Evolutionary conservation across 2,329 filamentous ascomycete species (phyloP), one percentile per base, ranked within the genome.

Genomic region (Mollisia scopiformis): DNA sequence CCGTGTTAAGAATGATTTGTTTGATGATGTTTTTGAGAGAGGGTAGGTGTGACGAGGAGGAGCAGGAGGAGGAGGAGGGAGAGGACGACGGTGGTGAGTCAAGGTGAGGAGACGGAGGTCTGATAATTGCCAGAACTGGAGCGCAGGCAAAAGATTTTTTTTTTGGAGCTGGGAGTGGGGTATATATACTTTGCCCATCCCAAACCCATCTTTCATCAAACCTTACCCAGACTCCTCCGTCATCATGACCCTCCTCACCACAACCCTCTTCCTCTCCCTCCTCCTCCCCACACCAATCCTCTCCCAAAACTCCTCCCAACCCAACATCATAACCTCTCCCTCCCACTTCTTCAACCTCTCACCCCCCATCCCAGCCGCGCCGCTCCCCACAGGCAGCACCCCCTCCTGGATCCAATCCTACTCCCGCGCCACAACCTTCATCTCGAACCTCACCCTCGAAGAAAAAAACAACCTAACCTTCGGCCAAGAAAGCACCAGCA

Each of bases 381-480:
- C 69, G 11, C 67, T 67, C 1, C 54, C 55, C 19, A 51, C 57
- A 27, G 53, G 53, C 21, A 56, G 35, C 25, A 57, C 35, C 6
- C n/a, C 35, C 10, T 57, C 53, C 11, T 94, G 91, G 91, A 78
- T 78, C 21, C 82, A 83, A 19, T 89, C 89, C 67, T 92, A 92
- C 69, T 75, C 76, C 53, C 91, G 90, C 70, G 91, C 91, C 0
- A 81, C 85, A 51, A 75, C 79, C 1, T 73, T 93, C 11, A 90
- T 93, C 16, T 82, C 85, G 54, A 83, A 86, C 55, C 63, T 72
- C 64, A 72, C 68, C 1, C 57, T 66, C 6, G 66, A 66, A 43
- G 69, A 72, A 49, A 68, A 68, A 51, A 63, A 57, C n/a, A 69
- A 68, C 50, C 74, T 77, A 31, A 78, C 80, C 14, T 84, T 86